Base-by-base conservation (phyloP, 2,329 filamentous ascomycete species). In the Neonectria ditissima region DNA sequence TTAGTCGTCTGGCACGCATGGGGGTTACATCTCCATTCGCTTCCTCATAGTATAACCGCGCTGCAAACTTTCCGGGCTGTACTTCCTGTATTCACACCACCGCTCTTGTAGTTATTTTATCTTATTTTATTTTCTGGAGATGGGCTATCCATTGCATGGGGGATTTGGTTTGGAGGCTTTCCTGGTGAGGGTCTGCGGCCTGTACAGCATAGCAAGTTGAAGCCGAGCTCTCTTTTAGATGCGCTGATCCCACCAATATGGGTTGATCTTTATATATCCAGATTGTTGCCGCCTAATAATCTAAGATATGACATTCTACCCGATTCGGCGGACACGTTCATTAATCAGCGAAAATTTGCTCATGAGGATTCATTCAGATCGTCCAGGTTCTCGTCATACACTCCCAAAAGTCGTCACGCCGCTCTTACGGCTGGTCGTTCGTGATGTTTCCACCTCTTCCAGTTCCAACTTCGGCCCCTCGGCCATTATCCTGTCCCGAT, bases 401-500 rank as follows among this genome's bases (percentile, higher is more conserved):
- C 47, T 66, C 54, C 65, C 72, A 68, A 69, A 70, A 1, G 67
- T 73, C 16, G 71, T 70, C 10, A 79, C 55, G 30, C 77, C 76
- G 18, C 65, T 70, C 52, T 44, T 66, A 57, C 57, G 47, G 11
- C 69, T 74, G 37, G 69, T 68, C 28, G 63, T 67, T 52, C 78
- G 70, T 18, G 64, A 65, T 22, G 69, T 63, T 66, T 81, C 79
- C 6, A 77, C 67, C 69, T 81, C 79, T 56, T 81, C 80, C 30
- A 82, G 65, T 34, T 73, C 68, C 14, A 81, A 72, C 54, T 69
- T 75, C 4, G 72, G 63, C 1, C 73, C 77, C 18, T 76, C 75
- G 3, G 72, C 76, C 44, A 89, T 76, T 20, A 97, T 81, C 71
- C 88, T 87, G 55, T 91, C 86, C 28, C 91, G 85, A 78, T 97